Base-by-base conservation (phyloP, 352 stramenopile genomes). In the Phytophthora foliorum region DNA sequence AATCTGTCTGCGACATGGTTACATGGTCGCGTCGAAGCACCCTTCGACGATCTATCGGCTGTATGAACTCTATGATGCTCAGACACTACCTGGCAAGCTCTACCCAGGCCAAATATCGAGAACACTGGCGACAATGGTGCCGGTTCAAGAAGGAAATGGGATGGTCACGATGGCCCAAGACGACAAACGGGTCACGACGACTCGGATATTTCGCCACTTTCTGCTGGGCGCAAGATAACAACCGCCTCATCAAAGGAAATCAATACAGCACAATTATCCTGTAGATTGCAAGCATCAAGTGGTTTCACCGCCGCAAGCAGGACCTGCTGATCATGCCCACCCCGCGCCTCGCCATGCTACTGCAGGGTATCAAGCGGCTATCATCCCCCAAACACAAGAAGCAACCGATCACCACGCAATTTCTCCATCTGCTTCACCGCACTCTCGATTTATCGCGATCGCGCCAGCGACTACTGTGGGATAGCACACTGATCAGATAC, bases 111-210 rank as follows among this genome's bases (percentile, higher is more conserved):
- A 64, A 63, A 24, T 70, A 67, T 36, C 27, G 16, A 10, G 14
- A 32, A 7, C 42, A 63, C 27, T 75, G 67, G 60, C 32, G 16
- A 2, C 67, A 75, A 42, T 75, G 65, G 65, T 60, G 51, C 38
- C n/a, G 11, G 0, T 73, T 67, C 50, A 44, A 55, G 5, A 3
- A 24, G 24, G 21, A 34, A 13, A 72, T 72, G 63, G 53, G 45
- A 1, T 72, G 63, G 50, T 66, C 55, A 41, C 39, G 36, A 24
- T 63, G 63, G 55, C 49, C 66, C 8, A 56, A n/a, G 19, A 17
- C 27, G 17, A 49, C 25, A 45, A 63, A 63, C 25, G 44, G 34
- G 5, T 48, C 36, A 19, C 11, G 24, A 22, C 34, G 52, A n/a
- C 52, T 59, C 2, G 21, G 52, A n/a, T 49, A 59, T 14, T 59